Evolutionary conservation across 78 protist genomes (phyloP), one percentile per base, ranked within the genome.

Genomic region (Planoprotostelium fungivorum): DNA sequence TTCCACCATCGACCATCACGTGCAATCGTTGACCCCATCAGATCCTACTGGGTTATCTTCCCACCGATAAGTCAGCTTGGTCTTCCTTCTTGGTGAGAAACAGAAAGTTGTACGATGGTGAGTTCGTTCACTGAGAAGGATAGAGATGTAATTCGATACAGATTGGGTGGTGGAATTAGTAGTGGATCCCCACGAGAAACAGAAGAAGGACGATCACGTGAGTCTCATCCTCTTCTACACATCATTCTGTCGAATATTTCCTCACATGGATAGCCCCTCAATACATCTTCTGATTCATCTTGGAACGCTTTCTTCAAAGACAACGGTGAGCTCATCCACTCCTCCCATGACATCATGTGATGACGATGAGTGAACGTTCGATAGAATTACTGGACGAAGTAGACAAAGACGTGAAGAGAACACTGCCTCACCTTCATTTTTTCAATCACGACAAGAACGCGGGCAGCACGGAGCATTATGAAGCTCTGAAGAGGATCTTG

Each of bases 271-370:
- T 84, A 93, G 96, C 96, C 96, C 34, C 37, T 93, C 34, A 90
- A 91, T 34, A 63, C 85, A 28, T 86, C 91, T 87, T 31, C 35
- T 37, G 89, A 93, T 39, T 90, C 93, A 37, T 90, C 89, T 84
- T 93, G 96, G 96, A 93, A 93, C 91, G 93, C 87, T 85, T 93
- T 84, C 36, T 93, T 91, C 83, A 90, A 93, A 36, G 92, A 93
- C 88, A 88, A 93, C 16, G 73, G 73, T 51, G 73, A 51, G 16
- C 16, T 16, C 73, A 51, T n/a, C n/a, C n/a, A n/a, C n/a, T n/a
- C n/a, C n/a, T n/a, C n/a, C n/a, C n/a, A n/a, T n/a, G n/a, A n/a
- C 5, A 51, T 51, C 16, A 25, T 51, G 31, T 51, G 16, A 25
- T 51, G 16, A 51, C 73, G 5, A 25, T 51, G 73, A 16, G 31